These are phyloP conservation scores for Cryptococcus neoformans DNA, from an alignment of 1,284 basidiomycete species.

Conservation along the genomic window DNA sequence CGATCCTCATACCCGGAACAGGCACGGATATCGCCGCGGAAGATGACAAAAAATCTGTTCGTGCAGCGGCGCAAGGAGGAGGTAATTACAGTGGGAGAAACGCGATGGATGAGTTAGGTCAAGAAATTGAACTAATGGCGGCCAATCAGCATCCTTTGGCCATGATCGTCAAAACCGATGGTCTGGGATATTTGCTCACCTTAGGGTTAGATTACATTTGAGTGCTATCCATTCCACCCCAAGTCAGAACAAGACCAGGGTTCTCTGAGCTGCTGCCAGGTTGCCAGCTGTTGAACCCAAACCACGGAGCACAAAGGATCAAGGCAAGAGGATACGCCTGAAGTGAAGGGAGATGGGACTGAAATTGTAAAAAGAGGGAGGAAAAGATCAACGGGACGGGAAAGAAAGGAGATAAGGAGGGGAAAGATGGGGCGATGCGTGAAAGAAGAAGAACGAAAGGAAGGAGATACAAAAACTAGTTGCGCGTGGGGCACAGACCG, in stretches of 20 bases:
- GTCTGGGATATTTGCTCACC: neutral
- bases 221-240: no score
- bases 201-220: conserved; percentile 1
- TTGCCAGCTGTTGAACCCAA: neutral
- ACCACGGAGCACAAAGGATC: neutral
- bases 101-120: neutral
- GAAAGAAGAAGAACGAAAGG: conserved; percentile 5
- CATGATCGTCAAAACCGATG: neutral
- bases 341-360: neutral
- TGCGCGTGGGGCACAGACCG: neutral
- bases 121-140: neutral
- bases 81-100: neutral
- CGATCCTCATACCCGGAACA: neutral
- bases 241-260: neutral
- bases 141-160: neutral
- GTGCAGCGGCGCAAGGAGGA: neutral
- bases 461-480: neutral
- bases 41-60: neutral
- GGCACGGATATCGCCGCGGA: conserved; percentile 1
- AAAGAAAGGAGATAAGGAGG: conserved; percentile 4
- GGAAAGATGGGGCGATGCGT: conserved; percentile 18
- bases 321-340: neutral
- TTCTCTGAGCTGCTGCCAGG: neutral
- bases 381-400: conserved; percentile 21
- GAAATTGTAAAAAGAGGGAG: conserved; percentile 4